Percentiles rank a stretch among this genome's conserved stretches.
These are phyloP conservation scores for Botrytis hyacinthi DNA, from an alignment of 2,329 filamentous ascomycete genomes.

Conservation along the genomic window DNA sequence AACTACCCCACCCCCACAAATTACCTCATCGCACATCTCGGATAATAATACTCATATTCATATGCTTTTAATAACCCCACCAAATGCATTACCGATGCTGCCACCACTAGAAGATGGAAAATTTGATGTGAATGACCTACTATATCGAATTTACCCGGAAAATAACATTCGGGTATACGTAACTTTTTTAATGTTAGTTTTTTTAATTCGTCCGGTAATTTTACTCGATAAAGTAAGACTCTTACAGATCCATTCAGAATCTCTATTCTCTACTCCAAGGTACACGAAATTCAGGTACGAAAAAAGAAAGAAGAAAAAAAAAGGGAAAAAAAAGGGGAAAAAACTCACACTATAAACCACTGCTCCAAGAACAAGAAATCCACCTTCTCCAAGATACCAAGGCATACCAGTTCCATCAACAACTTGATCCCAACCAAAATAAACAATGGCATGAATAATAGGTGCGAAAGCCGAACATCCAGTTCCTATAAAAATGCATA, in stretches of 20 bases:
- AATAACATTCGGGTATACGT: constrained; percentile 27
- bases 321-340: neutral
- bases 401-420: constrained; percentile 23
- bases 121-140: constrained; percentile 31
- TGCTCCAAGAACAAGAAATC: constrained; percentile 22
- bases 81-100: constrained; percentile 23
- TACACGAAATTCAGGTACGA: no score
- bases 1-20: neutral
- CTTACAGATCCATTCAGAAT: no score
- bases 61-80: constrained; percentile 18
- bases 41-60: constrained; percentile 15
- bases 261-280: no score
- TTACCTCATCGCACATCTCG: constrained; percentile 7
- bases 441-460: constrained; percentile 15
- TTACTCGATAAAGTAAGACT: neutral
- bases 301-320: neutral
- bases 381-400: constrained; percentile 28
- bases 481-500: constrained; percentile 11
- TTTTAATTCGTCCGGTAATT: neutral
- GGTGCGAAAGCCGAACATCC: constrained; percentile 10
- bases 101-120: constrained; percentile 29
- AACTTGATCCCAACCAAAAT: constrained; percentile 16
- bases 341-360: constrained; percentile 19
- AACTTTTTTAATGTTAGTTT: constrained; percentile 2
- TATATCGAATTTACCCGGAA: constrained; percentile 31